A percentile compares a stretch with the other conserved stretches of the same genome.
These are phyloP conservation scores for Malassezia obtusa DNA, from an alignment of 1,284 basidiomycete genomes.

Conservation along the genomic window DNA sequence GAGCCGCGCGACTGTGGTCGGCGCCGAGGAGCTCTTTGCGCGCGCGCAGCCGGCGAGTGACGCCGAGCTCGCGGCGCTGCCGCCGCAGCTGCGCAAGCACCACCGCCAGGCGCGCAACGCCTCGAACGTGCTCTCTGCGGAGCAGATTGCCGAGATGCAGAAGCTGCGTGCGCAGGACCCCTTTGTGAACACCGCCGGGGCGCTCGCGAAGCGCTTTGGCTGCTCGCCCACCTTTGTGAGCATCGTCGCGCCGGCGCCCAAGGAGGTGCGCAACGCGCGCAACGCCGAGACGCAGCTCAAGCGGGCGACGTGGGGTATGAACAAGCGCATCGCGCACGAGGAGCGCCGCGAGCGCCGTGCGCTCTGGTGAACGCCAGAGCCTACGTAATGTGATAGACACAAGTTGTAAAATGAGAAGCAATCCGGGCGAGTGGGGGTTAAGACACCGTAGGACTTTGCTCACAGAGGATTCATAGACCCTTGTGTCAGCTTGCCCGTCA, in stretches of 20 bases:
- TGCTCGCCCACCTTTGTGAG: conserved; percentile 34
- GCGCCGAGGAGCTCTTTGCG: conserved; percentile 23
- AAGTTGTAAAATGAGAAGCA: neutral
- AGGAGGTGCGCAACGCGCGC: conserved; percentile 22
- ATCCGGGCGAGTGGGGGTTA: neutral
- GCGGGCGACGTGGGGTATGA: conserved; percentile 31
- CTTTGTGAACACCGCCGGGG: conserved; percentile 23
- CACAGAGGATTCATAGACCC: too few species aligned
- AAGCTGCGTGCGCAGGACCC: conserved; percentile 29
- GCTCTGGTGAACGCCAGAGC: conserved; percentile 22
- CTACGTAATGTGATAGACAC: neutral
- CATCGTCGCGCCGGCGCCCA: conserved; percentile 36
- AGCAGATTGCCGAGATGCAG: conserved; percentile 35
- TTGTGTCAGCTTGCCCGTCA: neutral
- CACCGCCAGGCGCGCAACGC: conserved; percentile 9
- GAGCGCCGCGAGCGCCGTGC: conserved; percentile 28
- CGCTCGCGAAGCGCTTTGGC: conserved; percentile 32
- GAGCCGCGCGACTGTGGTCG: conserved; percentile 20
- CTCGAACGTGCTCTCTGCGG: conserved; percentile 16
- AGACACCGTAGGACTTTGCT: too few species aligned
- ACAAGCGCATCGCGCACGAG: conserved; percentile 30
- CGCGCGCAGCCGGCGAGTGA: conserved; percentile 12
- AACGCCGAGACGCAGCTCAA: conserved; percentile 22
- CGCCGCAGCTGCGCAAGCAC: conserved; percentile 21
- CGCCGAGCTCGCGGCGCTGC: conserved; percentile 12